Base-by-base conservation (phyloP, 192 early-diverging fungal species). In the Linnemannia elongata region DNA sequence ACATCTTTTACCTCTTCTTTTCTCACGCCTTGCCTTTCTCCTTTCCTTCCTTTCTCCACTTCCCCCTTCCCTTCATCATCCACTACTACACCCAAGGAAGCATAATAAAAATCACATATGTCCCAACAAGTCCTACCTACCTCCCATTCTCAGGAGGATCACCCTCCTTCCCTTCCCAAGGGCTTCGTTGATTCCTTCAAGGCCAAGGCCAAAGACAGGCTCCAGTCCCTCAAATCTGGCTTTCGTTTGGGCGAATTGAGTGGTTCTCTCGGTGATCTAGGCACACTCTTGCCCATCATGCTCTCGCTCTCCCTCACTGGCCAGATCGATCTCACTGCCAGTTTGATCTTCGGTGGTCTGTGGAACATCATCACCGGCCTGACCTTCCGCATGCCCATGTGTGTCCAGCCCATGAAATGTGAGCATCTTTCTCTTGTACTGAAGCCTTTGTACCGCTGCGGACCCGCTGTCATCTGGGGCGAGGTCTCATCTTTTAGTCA, bases 391-490 rank as follows among this genome's bases (percentile, higher is more conserved):
- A 92, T 96, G 36, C 96, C 96, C 33, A 95, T 97, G 89, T 95
- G 95, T 82, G 96, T 97, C 44, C 96, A 97, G 83, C 96, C 96
- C 44, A 97, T 97, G 96, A 97, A 96, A 89, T 92, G 93, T 93
- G 89, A 82, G 89, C 39, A 9, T 3, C 27, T 44, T 66, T 38
- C 69, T 60, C 77, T 42, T 55, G n/a, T 27, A 12, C 33, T 24
- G 18, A 38, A 54, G 4, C 10, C 30, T 52, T 18, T 69, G 36
- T 3, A 12, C 27, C 5, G 72, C 17, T 69, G 60, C 8, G 15
- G 30, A 69, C 20, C 52, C 2, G 47, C 10, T 35, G 39, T 47
- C 38, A 70, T 69, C 13, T 74, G 39, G 17, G 6, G 7, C 3
- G 4, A 13, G 39, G 39, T 75, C 60, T 84, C 63, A 66, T n/a